Conservation (phyloP, 352 stramenopile species). For the Pythium graminicola region DNA sequence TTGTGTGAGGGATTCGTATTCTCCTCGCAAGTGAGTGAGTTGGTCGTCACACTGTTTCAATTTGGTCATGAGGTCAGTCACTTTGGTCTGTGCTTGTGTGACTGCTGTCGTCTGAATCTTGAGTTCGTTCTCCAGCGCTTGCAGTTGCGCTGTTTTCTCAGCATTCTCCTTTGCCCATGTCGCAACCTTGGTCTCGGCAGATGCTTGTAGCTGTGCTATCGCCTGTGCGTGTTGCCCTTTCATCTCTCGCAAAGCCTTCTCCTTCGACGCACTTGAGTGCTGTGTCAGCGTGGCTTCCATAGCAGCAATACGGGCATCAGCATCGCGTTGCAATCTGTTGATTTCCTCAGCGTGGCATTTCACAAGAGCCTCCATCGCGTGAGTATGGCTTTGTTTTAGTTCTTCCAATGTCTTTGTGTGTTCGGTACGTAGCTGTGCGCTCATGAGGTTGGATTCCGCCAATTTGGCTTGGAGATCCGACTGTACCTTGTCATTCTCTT, state of each 20-base stretch:
- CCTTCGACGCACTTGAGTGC: conserved; percentile 15
- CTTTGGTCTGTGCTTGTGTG: conserved; percentile 1
- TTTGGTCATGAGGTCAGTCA: conserved; percentile 2
- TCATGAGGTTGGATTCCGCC: conserved; percentile 4
- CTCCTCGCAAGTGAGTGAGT: conserved; percentile 18
- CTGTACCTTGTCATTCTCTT: conserved; percentile 19
- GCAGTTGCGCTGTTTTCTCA: conserved; percentile 13
- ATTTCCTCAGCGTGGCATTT: conserved; percentile 21
- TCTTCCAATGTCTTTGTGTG: conserved; percentile 25
- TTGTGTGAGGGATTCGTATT: conserved; percentile 31
- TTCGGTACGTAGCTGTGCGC: conserved; percentile 7
- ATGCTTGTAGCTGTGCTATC: conserved; percentile 12
- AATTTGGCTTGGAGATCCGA: conserved; percentile 8
- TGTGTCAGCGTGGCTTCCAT: conserved; percentile 9
- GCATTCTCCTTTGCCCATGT: conserved; percentile 16
- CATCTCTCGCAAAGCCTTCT: conserved; percentile 25
- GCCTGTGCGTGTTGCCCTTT: conserved; percentile 21
- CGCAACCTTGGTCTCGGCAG: neutral
- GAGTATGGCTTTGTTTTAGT: conserved; percentile 5
- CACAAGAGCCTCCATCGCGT: neutral
- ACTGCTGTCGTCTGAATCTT: conserved; percentile 3
- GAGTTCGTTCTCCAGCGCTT: conserved; percentile 15
- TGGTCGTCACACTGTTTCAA: conserved; percentile 26
- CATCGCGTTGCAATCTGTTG: conserved; percentile 8
- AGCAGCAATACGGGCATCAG: conserved; percentile 1